These are phyloP conservation scores for Stephania yunnanensis DNA, from an alignment of 164 flowering plant genomes.

Conservation along the genomic window DNA sequence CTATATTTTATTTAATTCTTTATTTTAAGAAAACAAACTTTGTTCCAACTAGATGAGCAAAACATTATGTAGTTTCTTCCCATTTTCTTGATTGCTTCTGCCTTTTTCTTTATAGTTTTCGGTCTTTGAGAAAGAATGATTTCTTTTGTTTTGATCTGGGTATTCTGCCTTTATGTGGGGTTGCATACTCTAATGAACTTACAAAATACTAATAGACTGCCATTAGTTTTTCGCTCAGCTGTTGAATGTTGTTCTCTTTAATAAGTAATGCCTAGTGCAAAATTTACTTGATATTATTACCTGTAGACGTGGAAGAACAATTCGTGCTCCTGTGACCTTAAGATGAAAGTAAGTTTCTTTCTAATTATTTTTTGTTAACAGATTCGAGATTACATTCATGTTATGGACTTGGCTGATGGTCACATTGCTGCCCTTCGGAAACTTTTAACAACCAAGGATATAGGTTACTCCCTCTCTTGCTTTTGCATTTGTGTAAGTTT, in stretches of 20 bases:
- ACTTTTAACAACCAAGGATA: slow-evolving; percentile 41
- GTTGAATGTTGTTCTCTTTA: not conserved
- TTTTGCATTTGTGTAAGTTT: too few relatives aligned
- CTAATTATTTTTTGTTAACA: slow-evolving; percentile 18
- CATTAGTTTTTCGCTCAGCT: not conserved
- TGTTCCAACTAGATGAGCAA: too few relatives aligned
- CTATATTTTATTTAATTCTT: too few relatives aligned
- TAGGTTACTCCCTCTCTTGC: slow-evolving; percentile 35
- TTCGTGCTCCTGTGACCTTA: not conserved
- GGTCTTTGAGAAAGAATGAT: not conserved
- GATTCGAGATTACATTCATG: slow-evolving; percentile 86
- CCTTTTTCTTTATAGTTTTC: not conserved
- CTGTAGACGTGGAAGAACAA: not conserved
- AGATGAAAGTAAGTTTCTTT: not conserved
- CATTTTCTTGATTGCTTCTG: not conserved
- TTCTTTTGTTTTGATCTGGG: not conserved
- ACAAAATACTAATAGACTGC: not conserved
- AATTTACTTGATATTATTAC: not conserved
- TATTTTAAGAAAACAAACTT: too few relatives aligned
- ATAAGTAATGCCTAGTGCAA: not conserved
- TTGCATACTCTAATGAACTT: too few relatives aligned
- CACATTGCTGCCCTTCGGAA: slow-evolving; percentile 74
- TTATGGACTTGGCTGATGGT: slow-evolving; percentile 84
- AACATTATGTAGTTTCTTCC: too few relatives aligned
- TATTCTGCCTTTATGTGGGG: not conserved